A percentile compares a stretch with the other conserved stretches of the same genome.
Conservation (phyloP, 805 yeast species). For the Sugiyamaella chiloensis region DNA sequence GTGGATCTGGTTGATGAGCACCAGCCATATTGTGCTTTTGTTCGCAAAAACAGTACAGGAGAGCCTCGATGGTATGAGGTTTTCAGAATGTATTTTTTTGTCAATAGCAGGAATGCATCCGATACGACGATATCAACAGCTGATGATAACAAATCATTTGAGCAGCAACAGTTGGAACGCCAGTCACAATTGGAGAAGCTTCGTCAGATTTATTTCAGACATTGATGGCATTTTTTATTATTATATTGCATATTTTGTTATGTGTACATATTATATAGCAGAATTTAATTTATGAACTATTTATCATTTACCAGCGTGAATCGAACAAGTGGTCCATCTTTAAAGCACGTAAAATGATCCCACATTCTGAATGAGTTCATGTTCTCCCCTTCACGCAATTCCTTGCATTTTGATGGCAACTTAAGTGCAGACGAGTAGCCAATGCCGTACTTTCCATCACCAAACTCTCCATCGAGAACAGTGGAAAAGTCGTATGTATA, state of each 20-base stretch:
- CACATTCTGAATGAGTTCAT: slow-evolving; percentile 15
- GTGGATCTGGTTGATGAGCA: slow-evolving; percentile 6
- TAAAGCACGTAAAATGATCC: slow-evolving; percentile 21
- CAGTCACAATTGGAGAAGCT: slow-evolving; percentile 1
- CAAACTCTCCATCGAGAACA: slow-evolving; percentile 17
- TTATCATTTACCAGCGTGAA: slow-evolving; percentile 4
- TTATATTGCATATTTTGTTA: not conserved
- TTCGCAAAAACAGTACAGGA: not conserved
- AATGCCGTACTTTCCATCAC: slow-evolving; percentile 16
- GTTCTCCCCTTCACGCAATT: slow-evolving; percentile 16
- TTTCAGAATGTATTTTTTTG: not conserved
- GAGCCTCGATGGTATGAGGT: slow-evolving; percentile 1
- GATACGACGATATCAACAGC: too few species aligned
- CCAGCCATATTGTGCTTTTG: slow-evolving; percentile 9
- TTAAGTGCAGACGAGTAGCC: slow-evolving; percentile 15
- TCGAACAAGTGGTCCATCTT: slow-evolving; percentile 20
- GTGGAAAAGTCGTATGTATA: slow-evolving; percentile 19
- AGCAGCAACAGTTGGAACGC: not conserved
- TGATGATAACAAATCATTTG: not conserved
- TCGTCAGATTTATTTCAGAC: slow-evolving; percentile 5
- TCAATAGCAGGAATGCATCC: too few species aligned
- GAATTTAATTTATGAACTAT: not conserved
- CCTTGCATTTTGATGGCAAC: slow-evolving; percentile 13
- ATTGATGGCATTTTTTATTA: not conserved
- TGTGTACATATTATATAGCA: not conserved